Conservation (phyloP, 257 asterid species). For the Eucommia ulmoides region DNA sequence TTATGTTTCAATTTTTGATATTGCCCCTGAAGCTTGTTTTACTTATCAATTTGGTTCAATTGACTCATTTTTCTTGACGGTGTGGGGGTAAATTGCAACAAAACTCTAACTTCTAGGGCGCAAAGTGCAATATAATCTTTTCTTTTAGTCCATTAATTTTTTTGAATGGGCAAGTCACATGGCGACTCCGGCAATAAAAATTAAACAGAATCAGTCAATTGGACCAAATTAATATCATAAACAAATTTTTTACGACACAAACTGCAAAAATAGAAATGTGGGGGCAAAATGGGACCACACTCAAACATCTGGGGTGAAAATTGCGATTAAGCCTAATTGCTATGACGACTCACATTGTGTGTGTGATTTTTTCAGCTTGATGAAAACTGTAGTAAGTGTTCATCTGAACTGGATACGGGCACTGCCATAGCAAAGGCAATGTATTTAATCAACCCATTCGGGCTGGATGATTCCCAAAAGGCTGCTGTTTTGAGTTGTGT, state of each 20-base stretch:
- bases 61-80: background rate
- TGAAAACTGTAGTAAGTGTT: background rate
- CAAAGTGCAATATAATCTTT: too few relatives aligned
- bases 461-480: slow-evolving; percentile 1
- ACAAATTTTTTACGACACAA: background rate
- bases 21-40: background rate
- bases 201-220: too few relatives aligned
- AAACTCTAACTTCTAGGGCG: too few relatives aligned
- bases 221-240: too few relatives aligned
- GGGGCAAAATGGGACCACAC: background rate
- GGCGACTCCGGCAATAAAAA: too few relatives aligned
- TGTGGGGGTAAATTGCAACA: too few relatives aligned
- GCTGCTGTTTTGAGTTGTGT: slow-evolving; percentile 4
- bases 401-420: background rate
- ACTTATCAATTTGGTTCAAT: background rate
- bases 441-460: background rate
- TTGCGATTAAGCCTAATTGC: background rate
- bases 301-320: background rate
- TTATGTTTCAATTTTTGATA: background rate
- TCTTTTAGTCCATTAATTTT: too few relatives aligned
- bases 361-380: background rate
- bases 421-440: background rate
- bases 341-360: background rate
- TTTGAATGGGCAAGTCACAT: too few relatives aligned
- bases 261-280: too few relatives aligned